Evolutionary conservation across 805 yeast genomes (phyloP), one percentile per base, ranked within the genome.

Genomic region (Zygotorulaspora florentina): DNA sequence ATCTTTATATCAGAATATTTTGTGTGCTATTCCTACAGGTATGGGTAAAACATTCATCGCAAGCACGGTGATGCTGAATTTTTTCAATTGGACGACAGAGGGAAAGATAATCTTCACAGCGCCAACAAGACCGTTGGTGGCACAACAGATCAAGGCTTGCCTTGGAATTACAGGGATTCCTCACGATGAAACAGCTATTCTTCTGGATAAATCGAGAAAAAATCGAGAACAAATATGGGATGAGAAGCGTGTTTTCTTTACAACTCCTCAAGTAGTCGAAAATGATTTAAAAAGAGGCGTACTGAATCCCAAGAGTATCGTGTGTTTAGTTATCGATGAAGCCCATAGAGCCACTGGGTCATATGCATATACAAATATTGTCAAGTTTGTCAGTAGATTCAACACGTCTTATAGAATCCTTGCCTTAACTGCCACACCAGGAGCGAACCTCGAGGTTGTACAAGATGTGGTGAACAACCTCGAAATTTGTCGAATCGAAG

Each of bases 21-120:
- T 93, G 18, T 91, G 95, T 60, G 95, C 97, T 0, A 77, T 93
- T 12, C 99, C 99, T 0, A 93, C 99, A 0, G 99, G 99, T 54
- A 72, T 90, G 63, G 99, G 99, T 33, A 93, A 93, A 67, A 93
- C 99, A 0, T 88, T 93, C 53, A 89, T 93, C 59, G 98, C 99
- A 1, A 82, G 95, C 30, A 84, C 96, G 0, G 91, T 91, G 17
- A 93, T 93, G 89, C 72, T 89, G 45, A 93, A 93, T 61, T 93
- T 76, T 67, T 81, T 77, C 54, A 68, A 95, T 40, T 93, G 99
- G 99, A 85, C 90, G 16, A 77, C 77, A 12, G 63, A 67, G 3
- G 80, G 88, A 2, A 93, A 90, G 59, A 80, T 93, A 53, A 78
- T 95, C 1, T 93, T 93, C 64, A 83, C 91, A 83, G 99, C 99